phyloP scores from a whole-genome alignment of 2,329 filamentous ascomycete genomes.

The Scedosporium apiospermum region DNA sequence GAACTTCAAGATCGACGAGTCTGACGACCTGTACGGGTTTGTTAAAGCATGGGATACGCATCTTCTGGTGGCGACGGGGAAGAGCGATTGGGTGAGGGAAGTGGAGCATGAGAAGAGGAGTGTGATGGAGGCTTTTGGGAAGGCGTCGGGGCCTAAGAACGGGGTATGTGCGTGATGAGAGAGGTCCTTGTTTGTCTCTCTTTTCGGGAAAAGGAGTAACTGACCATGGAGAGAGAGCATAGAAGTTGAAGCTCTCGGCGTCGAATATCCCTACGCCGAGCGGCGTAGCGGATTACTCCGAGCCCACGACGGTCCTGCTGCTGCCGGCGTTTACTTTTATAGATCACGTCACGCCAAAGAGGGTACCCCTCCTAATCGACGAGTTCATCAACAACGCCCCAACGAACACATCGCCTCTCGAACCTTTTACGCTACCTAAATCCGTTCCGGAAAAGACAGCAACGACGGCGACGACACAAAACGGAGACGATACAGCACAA shows the following conservation, averaged over 20 bases:
- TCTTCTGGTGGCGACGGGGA: constrained; percentile 86
- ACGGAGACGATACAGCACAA: neutral
- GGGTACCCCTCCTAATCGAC: constrained; percentile 62
- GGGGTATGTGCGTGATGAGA: constrained; percentile 38
- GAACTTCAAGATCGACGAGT: constrained; percentile 62
- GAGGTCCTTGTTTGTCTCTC: neutral
- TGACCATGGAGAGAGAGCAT: constrained; percentile 1
- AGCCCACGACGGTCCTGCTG: constrained; percentile 71
- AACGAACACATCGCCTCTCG: constrained; percentile 61
- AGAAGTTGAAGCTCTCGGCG: constrained; percentile 84
- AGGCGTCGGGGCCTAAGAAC: constrained; percentile 49
- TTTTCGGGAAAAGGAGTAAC: neutral
- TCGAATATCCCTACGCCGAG: constrained; percentile 80
- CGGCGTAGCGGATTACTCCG: constrained; percentile 50
- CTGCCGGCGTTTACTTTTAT: constrained; percentile 78
- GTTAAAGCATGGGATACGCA: constrained; percentile 86
- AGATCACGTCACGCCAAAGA: constrained; percentile 70
- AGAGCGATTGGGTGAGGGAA: constrained; percentile 87
- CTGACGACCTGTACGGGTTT: constrained; percentile 72
- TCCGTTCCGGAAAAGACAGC: constrained; percentile 19
- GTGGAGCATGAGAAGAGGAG: constrained; percentile 81
- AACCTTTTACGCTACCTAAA: constrained; percentile 26
- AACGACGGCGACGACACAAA: constrained; percentile 20
- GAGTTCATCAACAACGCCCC: constrained; percentile 61
- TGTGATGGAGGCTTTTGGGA: constrained; percentile 66